Percentiles rank a stretch among this genome's conserved stretches.
Conservation (phyloP, 176 grass and related monocot genomes). For the Carex littledalei region DNA sequence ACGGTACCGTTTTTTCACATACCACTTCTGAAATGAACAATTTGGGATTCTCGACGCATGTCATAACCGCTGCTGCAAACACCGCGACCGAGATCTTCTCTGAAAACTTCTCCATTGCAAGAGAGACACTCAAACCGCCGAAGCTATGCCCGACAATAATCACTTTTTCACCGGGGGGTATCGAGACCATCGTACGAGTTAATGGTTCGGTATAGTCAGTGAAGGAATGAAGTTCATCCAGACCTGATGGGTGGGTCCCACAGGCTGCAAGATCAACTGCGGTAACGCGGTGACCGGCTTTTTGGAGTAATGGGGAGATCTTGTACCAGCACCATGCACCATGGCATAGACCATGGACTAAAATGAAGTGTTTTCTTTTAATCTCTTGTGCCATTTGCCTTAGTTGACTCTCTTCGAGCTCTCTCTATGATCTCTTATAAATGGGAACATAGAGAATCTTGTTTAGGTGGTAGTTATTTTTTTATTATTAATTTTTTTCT, state of each 20-base stretch:
- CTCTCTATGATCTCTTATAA: neutral
- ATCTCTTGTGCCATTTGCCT: neutral
- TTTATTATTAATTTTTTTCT: too few species aligned
- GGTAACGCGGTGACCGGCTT: slow-evolving; percentile 53
- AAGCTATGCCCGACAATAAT: slow-evolving; percentile 73
- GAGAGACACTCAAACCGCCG: slow-evolving; percentile 45
- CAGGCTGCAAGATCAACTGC: slow-evolving; percentile 56
- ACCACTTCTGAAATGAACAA: neutral
- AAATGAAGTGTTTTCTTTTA: slow-evolving; percentile 28
- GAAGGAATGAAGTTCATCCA: too few species aligned
- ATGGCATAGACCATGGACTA: neutral
- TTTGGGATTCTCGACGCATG: neutral
- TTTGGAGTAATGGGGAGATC: slow-evolving; percentile 40
- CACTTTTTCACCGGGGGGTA: slow-evolving; percentile 45
- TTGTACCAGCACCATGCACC: slow-evolving; percentile 89
- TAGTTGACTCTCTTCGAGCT: neutral
- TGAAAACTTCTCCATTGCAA: slow-evolving; percentile 65
- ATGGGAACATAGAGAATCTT: neutral
- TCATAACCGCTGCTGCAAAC: slow-evolving; percentile 65
- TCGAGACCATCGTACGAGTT: slow-evolving; percentile 33
- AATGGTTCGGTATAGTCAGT: slow-evolving; percentile 22
- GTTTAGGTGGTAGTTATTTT: too few species aligned
- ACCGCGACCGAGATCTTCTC: slow-evolving; percentile 66
- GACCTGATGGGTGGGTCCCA: slow-evolving; percentile 1
- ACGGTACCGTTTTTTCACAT: neutral